phyloP scores from a whole-genome alignment of 2,329 filamentous ascomycete species.

The Exophiala lecanii-corni region DNA sequence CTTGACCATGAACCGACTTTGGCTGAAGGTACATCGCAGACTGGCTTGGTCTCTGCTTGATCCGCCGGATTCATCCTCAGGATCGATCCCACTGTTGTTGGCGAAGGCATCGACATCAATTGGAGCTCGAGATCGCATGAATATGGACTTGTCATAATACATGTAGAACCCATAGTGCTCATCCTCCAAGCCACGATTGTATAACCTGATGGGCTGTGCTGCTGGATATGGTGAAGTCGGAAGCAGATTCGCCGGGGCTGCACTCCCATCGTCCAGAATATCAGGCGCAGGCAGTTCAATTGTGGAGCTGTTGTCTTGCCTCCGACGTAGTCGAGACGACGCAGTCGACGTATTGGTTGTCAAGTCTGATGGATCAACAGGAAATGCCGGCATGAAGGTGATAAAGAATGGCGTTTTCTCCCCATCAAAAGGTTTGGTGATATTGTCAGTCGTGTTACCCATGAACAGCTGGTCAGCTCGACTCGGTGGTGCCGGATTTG shows the following conservation, averaged over 20 bases:
- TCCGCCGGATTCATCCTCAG: conserved; percentile 47
- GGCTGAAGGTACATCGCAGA: conserved; percentile 54
- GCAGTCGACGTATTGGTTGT: conserved; percentile 21
- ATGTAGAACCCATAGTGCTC: conserved; percentile 95
- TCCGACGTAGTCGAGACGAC: conserved; percentile 2
- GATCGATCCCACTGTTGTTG: conserved; percentile 31
- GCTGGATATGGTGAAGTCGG: conserved; percentile 51
- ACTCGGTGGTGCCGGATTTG: conserved; percentile 45
- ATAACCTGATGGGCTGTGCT: conserved; percentile 75
- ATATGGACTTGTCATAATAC: conserved; percentile 84
- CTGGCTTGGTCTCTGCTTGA: conserved; percentile 42
- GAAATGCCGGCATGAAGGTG: conserved; percentile 54
- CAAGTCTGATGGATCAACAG: conserved; percentile 35
- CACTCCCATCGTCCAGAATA: conserved; percentile 55
- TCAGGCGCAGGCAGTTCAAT: conserved; percentile 20
- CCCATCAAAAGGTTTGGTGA: conserved; percentile 66
- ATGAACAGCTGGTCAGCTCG: conserved; percentile 72
- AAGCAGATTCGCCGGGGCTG: conserved; percentile 66
- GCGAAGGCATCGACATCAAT: conserved; percentile 15
- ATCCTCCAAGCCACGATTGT: conserved; percentile 70
- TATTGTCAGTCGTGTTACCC: conserved; percentile 77
- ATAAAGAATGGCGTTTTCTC: conserved; percentile 88
- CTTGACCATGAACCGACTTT: conserved; percentile 58
- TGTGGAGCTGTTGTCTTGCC: conserved; percentile 26
- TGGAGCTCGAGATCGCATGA: conserved; percentile 46